Conservation (phyloP, 2,329 filamentous ascomycete genomes). For the Akanthomyces uredinophilus region DNA sequence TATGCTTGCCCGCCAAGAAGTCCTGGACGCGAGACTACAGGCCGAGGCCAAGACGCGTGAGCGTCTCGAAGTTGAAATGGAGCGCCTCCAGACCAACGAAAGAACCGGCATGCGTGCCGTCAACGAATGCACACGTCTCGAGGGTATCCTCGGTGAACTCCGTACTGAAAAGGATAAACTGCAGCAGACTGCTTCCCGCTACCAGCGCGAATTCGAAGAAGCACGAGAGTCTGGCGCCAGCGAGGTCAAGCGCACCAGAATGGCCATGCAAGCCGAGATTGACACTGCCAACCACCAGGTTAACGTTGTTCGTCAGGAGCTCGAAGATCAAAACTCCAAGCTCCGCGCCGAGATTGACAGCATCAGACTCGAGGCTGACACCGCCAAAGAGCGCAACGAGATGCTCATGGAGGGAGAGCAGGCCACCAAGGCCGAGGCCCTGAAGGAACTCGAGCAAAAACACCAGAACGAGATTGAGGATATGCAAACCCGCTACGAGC, state of each 20-base stretch:
- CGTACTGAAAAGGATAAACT: conserved; percentile 66
- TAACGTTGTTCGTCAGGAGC: conserved; percentile 73
- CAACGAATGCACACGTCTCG: conserved; percentile 57
- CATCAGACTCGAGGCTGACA: conserved; percentile 73
- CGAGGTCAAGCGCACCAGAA: conserved; percentile 76
- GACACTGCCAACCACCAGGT: conserved; percentile 81
- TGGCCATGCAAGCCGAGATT: conserved; percentile 74
- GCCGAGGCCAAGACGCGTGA: conserved; percentile 67
- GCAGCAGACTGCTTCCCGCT: conserved; percentile 61
- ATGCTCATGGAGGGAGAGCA: conserved; percentile 79
- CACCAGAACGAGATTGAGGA: conserved; percentile 69
- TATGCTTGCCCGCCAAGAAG: conserved; percentile 71
- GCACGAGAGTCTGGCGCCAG: conserved; percentile 72
- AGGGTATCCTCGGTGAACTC: conserved; percentile 49
- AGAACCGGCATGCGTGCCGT: conserved; percentile 60
- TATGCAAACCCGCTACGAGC: conserved; percentile 68
- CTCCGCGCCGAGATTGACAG: conserved; percentile 72
- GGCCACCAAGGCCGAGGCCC: conserved; percentile 55
- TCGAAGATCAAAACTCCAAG: conserved; percentile 72
- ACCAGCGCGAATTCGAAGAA: conserved; percentile 79
- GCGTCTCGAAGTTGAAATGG: conserved; percentile 61
- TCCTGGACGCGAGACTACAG: conserved; percentile 71
- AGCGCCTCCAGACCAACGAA: conserved; percentile 59
- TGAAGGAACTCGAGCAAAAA: conserved; percentile 49
- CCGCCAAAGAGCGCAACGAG: conserved; percentile 73